These are phyloP conservation scores for Phaeolepiota aurea DNA, from an alignment of 768 basidiomycete species.

Conservation along the genomic window DNA sequence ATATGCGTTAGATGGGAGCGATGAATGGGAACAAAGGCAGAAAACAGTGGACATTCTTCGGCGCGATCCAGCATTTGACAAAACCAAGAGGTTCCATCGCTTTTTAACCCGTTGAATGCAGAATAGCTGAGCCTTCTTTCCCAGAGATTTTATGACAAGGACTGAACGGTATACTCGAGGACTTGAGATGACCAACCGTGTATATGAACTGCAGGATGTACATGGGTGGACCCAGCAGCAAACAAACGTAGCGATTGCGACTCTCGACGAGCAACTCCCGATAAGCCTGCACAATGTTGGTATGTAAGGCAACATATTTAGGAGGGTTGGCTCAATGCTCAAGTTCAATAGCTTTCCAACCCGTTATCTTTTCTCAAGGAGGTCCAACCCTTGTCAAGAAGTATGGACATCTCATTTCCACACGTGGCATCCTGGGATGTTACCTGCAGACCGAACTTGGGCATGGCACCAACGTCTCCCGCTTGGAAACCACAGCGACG, in stretches of 20 bases:
- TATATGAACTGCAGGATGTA: constrained; percentile 49
- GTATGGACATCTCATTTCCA: constrained; percentile 39
- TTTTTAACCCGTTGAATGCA: not conserved
- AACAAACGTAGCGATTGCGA: constrained; percentile 31
- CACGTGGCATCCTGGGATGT: constrained; percentile 59
- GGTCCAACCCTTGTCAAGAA: constrained; percentile 42
- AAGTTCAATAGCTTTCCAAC: constrained; percentile 46
- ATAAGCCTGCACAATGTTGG: constrained; percentile 30
- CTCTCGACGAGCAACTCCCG: constrained; percentile 46
- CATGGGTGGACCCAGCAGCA: constrained; percentile 48
- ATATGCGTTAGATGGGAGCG: constrained; percentile 33
- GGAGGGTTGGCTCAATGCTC: not conserved
- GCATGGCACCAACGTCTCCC: constrained; percentile 65
- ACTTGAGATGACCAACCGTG: constrained; percentile 41
- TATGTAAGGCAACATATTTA: constrained; percentile 11
- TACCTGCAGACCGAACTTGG: constrained; percentile 76
- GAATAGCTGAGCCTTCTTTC: not conserved
- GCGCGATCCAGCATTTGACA: constrained; percentile 53
- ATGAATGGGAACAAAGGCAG: constrained; percentile 40
- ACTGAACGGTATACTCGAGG: constrained; percentile 50
- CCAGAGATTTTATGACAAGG: constrained; percentile 50
- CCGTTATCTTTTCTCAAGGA: constrained; percentile 57
- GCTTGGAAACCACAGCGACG: constrained; percentile 70
- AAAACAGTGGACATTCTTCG: constrained; percentile 37
- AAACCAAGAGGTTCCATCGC: constrained; percentile 37